These are phyloP conservation scores for Fusarium paranaense DNA, from an alignment of 2,329 filamentous ascomycete species.

Conservation along the genomic window DNA sequence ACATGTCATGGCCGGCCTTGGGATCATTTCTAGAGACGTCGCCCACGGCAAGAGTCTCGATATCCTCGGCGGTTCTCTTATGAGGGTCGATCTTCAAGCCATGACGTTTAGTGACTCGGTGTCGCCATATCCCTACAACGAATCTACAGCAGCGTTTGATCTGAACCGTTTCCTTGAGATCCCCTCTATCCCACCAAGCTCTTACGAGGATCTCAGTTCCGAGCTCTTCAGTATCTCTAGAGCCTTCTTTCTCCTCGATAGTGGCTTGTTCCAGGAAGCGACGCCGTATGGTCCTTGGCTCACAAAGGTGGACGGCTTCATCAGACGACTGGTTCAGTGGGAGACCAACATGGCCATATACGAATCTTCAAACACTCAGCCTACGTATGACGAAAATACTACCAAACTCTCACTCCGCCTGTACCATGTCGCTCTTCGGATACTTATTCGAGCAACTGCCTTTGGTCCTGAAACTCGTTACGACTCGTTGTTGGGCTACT, in stretches of 20 bases:
- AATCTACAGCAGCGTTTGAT: slow-evolving; percentile 9
- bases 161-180: not conserved
- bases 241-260: not conserved
- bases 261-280: not conserved
- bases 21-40: slow-evolving; percentile 29
- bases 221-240: not conserved
- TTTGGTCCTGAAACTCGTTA: not conserved
- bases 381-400: not conserved
- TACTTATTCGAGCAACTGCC: not conserved
- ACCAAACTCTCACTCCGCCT: not conserved
- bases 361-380: not conserved
- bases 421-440: not conserved
- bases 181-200: not conserved
- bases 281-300: not conserved
- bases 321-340: not conserved
- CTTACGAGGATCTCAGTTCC: not conserved
- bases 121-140: slow-evolving; percentile 39
- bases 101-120: slow-evolving; percentile 41
- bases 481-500: not conserved
- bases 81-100: slow-evolving; percentile 43
- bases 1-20: slow-evolving; percentile 41
- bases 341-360: not conserved
- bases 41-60: not conserved
- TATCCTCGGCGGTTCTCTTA: slow-evolving; percentile 12
- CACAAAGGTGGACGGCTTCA: not conserved